Evolutionary conservation across 768 basidiomycete genomes (phyloP).

Genomic region (Auricularia sp.): DNA sequence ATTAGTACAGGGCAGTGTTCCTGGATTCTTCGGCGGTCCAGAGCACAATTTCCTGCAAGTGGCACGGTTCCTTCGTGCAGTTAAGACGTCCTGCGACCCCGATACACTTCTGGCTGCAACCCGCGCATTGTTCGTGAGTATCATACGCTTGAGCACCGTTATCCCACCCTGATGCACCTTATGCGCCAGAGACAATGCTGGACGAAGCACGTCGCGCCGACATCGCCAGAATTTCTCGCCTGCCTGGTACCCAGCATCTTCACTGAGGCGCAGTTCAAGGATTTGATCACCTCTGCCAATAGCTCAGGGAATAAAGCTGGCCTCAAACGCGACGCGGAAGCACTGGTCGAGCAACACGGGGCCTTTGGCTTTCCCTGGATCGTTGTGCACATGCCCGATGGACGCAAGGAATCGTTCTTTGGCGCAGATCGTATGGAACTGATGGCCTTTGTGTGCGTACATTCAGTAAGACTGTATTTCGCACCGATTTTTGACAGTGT

Average conservation of each 20-base stretch:
- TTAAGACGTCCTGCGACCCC: neutral
- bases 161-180: neutral
- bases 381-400: constrained; percentile 1
- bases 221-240: constrained; percentile 1
- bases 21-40: neutral
- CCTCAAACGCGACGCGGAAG: neutral
- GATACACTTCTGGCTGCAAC: neutral
- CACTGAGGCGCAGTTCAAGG: neutral
- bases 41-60: neutral
- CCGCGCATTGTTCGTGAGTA: neutral
- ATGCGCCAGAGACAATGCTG: neutral
- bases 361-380: constrained; percentile 8
- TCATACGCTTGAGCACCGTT: neutral
- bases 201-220: neutral
- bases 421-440: constrained; percentile 2
- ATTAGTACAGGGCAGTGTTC: neutral
- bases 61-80: neutral
- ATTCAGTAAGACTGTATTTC: neutral
- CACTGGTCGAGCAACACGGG: constrained; percentile 1
- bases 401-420: neutral
- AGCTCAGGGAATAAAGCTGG: neutral
- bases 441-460: constrained; percentile 5
- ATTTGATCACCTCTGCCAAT: neutral
- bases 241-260: neutral
- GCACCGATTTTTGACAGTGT: neutral